Evolutionary conservation across 2,329 filamentous ascomycete genomes (phyloP).

Genomic region (Colletotrichum lentis): DNA sequence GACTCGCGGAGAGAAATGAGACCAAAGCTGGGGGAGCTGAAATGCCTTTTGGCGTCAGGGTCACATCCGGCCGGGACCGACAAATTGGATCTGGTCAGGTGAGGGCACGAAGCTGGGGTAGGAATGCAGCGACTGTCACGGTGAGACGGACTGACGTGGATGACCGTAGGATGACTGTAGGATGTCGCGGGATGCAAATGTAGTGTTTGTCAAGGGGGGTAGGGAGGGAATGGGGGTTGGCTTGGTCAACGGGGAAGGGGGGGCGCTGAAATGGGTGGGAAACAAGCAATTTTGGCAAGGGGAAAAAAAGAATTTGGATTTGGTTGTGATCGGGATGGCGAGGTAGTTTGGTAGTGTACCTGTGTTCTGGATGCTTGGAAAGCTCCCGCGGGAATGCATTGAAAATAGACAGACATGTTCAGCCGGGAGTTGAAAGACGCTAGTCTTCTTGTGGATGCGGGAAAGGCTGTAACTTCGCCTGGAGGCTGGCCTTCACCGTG

Average conservation of each 20-base stretch:
- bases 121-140: conserved; percentile 16
- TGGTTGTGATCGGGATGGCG: not conserved
- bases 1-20: not conserved
- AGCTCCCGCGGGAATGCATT: conserved; percentile 1
- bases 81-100: conserved; percentile 35
- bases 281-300: conserved; percentile 22
- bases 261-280: conserved; percentile 12
- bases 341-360: too few species aligned
- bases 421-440: conserved; percentile 27
- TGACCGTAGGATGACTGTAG: conserved; percentile 6
- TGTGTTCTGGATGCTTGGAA: not conserved
- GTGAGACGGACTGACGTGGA: conserved; percentile 21
- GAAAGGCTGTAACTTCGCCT: conserved; percentile 16
- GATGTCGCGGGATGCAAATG: not conserved
- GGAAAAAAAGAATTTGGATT: not conserved
- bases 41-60: conserved; percentile 12
- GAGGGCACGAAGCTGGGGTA: conserved; percentile 25
- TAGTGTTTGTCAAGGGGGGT: not conserved
- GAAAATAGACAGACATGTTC: conserved; percentile 29
- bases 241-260: conserved; percentile 23
- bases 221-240: not conserved
- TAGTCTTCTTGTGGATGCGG: conserved; percentile 16
- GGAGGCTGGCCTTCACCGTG: not conserved
- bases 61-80: conserved; percentile 29
- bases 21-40: conserved; percentile 10